Evolutionary conservation across 768 basidiomycete genomes (phyloP).

Genomic region (Boletus huronensis): DNA sequence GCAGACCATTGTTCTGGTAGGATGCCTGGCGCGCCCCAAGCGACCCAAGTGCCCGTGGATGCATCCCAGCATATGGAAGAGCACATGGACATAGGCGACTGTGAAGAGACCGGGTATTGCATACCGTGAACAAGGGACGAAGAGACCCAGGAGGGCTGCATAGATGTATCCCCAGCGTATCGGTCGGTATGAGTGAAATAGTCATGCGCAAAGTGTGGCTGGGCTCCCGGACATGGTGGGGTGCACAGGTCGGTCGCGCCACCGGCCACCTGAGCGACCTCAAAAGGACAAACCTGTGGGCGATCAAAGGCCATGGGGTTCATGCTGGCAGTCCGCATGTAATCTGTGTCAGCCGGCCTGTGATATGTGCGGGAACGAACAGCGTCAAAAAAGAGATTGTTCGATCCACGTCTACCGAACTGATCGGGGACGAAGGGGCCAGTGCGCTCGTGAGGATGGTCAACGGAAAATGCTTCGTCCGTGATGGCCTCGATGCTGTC

Average conservation of each 20-base stretch:
- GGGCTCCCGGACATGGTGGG: constrained; percentile 17
- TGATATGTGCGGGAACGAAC: constrained; percentile 27
- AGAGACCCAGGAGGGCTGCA: constrained; percentile 28
- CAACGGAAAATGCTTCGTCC: constrained; percentile 11
- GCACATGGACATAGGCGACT: constrained; percentile 29
- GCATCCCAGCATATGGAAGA: constrained; percentile 30
- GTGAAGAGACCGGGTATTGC: constrained; percentile 30
- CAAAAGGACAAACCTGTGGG: constrained; percentile 22
- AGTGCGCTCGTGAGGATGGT: constrained; percentile 15
- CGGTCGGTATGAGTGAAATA: constrained; percentile 28
- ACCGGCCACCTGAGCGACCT: constrained; percentile 18
- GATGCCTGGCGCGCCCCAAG: constrained; percentile 27
- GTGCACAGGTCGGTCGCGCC: constrained; percentile 26
- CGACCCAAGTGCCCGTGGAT: constrained; percentile 28
- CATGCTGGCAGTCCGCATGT: constrained; percentile 20
- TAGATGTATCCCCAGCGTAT: constrained; percentile 18
- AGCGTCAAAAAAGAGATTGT: constrained; percentile 40
- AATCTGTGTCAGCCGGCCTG: constrained; percentile 23
- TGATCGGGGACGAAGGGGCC: constrained; percentile 19
- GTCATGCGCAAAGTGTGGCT: constrained; percentile 25
- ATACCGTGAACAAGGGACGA: constrained; percentile 25
- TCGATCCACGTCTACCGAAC: constrained; percentile 33
- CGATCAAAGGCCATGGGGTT: constrained; percentile 19
- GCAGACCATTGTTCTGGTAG: constrained; percentile 30
- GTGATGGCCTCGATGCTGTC: constrained; percentile 14